A percentile compares a stretch with the other conserved stretches of the same genome.
These are phyloP conservation scores for Peziza echinospora DNA, from an alignment of 495 filamentous ascomycete species.

Conservation along the genomic window DNA sequence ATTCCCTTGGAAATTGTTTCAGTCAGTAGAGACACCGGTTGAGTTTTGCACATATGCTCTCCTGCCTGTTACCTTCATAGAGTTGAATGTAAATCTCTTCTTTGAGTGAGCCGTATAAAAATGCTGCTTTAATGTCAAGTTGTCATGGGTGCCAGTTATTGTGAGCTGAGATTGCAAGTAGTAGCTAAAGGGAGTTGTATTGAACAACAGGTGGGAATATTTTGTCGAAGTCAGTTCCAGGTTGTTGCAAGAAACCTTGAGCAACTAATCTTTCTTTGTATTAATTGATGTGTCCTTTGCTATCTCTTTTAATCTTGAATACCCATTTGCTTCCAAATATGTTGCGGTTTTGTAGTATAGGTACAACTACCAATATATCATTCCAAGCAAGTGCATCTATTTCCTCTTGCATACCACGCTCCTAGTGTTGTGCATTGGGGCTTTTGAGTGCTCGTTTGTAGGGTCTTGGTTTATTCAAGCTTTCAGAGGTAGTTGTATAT, in stretches of 20 bases:
- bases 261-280: conserved; percentile 14
- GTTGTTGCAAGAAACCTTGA: conserved; percentile 11
- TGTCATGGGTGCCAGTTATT: conserved; percentile 1
- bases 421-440: no score
- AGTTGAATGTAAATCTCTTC: conserved; percentile 8
- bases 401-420: neutral
- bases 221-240: conserved; percentile 14
- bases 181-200: conserved; percentile 2
- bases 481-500: no score
- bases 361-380: neutral
- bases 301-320: conserved; percentile 9
- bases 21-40: conserved; percentile 6
- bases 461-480: no score
- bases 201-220: conserved; percentile 12
- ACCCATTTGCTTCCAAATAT: conserved; percentile 11
- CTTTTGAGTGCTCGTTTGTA: no score
- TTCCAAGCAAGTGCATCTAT: neutral
- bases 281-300: neutral
- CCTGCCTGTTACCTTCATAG: conserved; percentile 2
- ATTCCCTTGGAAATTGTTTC: conserved; percentile 9
- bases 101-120: conserved; percentile 5
- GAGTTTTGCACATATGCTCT: neutral
- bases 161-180: no score
- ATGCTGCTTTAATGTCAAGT: conserved; percentile 6
- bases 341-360: neutral